Conservation (phyloP, 306 rosid species). For the Canavalia gladiata region DNA sequence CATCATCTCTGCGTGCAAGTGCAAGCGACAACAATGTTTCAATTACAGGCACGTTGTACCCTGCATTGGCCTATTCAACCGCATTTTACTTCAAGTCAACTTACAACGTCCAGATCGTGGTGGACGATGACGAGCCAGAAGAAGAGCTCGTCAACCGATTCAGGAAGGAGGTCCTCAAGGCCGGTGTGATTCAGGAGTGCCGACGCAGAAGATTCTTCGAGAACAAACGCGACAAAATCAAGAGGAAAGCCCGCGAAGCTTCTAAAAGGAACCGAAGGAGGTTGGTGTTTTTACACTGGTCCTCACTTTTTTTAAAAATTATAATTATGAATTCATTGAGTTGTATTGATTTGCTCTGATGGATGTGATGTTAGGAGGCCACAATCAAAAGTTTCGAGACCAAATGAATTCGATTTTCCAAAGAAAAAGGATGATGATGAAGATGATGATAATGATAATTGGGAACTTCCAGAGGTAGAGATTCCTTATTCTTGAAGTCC, state of each 20-base stretch:
- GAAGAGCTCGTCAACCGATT: constrained; percentile 69
- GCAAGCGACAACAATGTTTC: constrained; percentile 23
- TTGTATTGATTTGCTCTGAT: constrained; percentile 38
- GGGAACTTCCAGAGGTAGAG: constrained; percentile 52
- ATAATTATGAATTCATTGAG: background rate
- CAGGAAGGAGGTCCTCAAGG: constrained; percentile 72
- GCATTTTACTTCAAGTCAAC: constrained; percentile 61
- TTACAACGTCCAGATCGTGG: constrained; percentile 69
- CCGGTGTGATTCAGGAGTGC: constrained; percentile 79
- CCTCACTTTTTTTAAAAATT: no score
- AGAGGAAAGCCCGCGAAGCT: constrained; percentile 80
- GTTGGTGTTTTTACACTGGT: constrained; percentile 34
- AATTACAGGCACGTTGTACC: constrained; percentile 52
- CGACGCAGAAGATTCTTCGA: constrained; percentile 74
- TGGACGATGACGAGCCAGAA: constrained; percentile 74
- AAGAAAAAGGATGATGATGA: constrained; percentile 28
- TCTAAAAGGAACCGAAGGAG: constrained; percentile 68
- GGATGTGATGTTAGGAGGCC: constrained; percentile 46
- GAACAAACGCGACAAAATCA: constrained; percentile 68
- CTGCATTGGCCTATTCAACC: constrained; percentile 62
- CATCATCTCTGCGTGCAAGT: no score
- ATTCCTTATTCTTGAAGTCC: constrained; percentile 44
- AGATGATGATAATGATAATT: constrained; percentile 44
- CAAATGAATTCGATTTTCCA: constrained; percentile 24
- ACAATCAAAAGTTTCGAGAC: constrained; percentile 11